These are phyloP conservation scores for Penicillium expansum DNA, from an alignment of 2,329 filamentous ascomycete genomes.

Conservation along the genomic window DNA sequence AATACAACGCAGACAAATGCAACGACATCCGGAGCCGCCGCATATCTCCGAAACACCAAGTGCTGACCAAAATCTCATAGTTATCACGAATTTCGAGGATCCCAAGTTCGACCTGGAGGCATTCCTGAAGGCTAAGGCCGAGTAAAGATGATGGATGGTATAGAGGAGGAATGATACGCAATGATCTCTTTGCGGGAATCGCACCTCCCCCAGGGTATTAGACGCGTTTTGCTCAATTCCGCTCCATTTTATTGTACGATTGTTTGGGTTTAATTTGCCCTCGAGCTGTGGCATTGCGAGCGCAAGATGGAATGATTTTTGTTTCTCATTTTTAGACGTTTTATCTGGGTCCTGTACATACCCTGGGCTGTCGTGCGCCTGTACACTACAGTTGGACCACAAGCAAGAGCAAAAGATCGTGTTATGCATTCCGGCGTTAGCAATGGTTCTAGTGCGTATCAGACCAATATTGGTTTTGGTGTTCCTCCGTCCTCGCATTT, in stretches of 20 bases:
- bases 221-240: constrained; percentile 31
- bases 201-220: constrained; percentile 37
- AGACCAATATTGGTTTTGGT: neutral
- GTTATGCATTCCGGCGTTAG: constrained; percentile 32
- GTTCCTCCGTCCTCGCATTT: neutral
- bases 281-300: constrained; percentile 42
- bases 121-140: constrained; percentile 64
- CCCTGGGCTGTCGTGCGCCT: constrained; percentile 39
- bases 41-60: constrained; percentile 3
- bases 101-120: constrained; percentile 93
- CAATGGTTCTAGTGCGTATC: constrained; percentile 12
- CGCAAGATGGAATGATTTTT: constrained; percentile 41
- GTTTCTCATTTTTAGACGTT: constrained; percentile 41
- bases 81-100: constrained; percentile 73
- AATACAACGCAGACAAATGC: neutral
- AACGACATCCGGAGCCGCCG: constrained; percentile 8
- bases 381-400: constrained; percentile 41
- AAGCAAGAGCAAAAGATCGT: constrained; percentile 38
- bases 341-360: constrained; percentile 44
- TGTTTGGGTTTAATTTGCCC: constrained; percentile 42
- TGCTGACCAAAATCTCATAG: constrained; percentile 40
- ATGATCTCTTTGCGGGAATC: constrained; percentile 31
- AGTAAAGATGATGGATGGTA: constrained; percentile 33
- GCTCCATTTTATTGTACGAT: constrained; percentile 42
- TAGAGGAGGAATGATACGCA: constrained; percentile 32